phyloP scores from a whole-genome alignment of 2,329 filamentous ascomycete genomes.

The Aureobasidium zeae region DNA sequence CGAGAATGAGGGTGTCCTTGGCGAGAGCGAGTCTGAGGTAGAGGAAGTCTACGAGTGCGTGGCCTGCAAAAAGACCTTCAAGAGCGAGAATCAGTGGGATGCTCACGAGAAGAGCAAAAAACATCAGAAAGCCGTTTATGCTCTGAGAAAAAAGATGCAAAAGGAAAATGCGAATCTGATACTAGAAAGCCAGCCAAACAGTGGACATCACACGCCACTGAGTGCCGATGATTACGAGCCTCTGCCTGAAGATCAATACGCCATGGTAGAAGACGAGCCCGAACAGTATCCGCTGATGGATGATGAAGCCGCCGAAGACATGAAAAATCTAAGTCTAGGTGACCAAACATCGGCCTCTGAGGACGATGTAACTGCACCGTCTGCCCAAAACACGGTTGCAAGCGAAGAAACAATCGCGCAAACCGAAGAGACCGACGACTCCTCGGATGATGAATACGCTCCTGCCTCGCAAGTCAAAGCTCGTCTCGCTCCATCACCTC shows the following conservation, averaged over 20 bases:
- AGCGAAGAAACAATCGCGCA: not conserved
- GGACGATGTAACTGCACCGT: not conserved
- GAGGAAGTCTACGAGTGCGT: conserved; percentile 53
- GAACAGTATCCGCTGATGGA: conserved; percentile 10
- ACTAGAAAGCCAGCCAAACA: conserved; percentile 31
- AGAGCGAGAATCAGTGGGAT: conserved; percentile 86
- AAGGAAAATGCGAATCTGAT: conserved; percentile 60
- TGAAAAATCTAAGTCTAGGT: conserved; percentile 20
- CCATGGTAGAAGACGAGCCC: conserved; percentile 21
- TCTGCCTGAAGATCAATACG: not conserved
- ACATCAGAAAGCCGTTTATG: conserved; percentile 75
- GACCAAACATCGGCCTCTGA: conserved; percentile 18
- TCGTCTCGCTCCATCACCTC: conserved; percentile 24
- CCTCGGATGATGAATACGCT: conserved; percentile 35
- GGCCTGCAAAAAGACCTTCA: conserved; percentile 58
- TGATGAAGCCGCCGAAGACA: conserved; percentile 14
- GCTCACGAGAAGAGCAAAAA: conserved; percentile 96
- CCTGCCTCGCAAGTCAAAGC: conserved; percentile 34
- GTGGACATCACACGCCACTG: conserved; percentile 25
- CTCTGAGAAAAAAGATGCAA: conserved; percentile 72
- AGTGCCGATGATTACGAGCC: conserved; percentile 25
- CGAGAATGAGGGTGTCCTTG: conserved; percentile 42
- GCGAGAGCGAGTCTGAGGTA: conserved; percentile 38
- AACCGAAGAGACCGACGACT: conserved; percentile 1
- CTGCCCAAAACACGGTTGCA: not conserved